Conservation (phyloP, 1,284 basidiomycete genomes). For the Hortiboletus rubellus region DNA sequence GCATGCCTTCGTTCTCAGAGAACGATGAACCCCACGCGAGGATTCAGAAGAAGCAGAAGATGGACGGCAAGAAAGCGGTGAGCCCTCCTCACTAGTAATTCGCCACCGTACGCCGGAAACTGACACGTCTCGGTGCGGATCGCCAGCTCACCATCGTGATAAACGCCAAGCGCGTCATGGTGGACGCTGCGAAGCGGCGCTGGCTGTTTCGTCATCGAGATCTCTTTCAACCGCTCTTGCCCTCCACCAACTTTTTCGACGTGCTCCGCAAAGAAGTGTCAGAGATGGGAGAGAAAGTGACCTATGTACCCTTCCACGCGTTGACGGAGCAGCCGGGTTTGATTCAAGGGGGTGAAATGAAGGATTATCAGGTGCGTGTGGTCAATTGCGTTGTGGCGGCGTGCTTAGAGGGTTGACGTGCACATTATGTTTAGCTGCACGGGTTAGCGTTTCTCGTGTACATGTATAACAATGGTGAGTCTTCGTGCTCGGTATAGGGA, state of each 20-base stretch:
- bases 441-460: slow-evolving; percentile 54
- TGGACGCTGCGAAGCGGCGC: slow-evolving; percentile 39
- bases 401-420: slow-evolving; percentile 3
- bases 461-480: slow-evolving; percentile 57
- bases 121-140: neutral
- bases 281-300: slow-evolving; percentile 20
- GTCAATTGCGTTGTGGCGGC: neutral
- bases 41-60: slow-evolving; percentile 36
- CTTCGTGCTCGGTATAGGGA: neutral
- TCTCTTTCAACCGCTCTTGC: slow-evolving; percentile 45
- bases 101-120: neutral
- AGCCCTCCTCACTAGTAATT: slow-evolving; percentile 2
- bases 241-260: slow-evolving; percentile 38
- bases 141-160: slow-evolving; percentile 42
- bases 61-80: slow-evolving; percentile 42
- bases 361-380: slow-evolving; percentile 55
- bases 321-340: slow-evolving; percentile 47
- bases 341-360: slow-evolving; percentile 51
- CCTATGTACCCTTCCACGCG: slow-evolving; percentile 40
- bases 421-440: slow-evolving; percentile 38
- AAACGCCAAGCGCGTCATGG: slow-evolving; percentile 34
- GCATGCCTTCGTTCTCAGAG: slow-evolving; percentile 9
- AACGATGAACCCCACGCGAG: neutral
- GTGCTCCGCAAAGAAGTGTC: slow-evolving; percentile 26
- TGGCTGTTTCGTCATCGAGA: slow-evolving; percentile 43